Conservation (phyloP, 345 rosid species). For the Salix viminalis region DNA sequence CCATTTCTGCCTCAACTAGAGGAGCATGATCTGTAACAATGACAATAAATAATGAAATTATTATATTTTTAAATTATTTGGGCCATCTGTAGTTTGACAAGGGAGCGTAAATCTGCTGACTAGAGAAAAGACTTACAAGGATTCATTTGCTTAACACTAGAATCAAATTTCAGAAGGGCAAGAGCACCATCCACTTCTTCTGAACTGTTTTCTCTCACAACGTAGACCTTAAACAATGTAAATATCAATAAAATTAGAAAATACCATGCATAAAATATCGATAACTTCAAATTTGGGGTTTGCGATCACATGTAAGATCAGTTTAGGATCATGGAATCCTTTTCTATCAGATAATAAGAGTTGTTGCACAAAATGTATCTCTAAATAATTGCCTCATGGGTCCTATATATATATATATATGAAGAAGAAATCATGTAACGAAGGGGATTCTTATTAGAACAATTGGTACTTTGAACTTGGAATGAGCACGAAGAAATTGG, state of each 20-base stretch:
- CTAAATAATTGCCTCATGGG: not conserved
- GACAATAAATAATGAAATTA: not conserved
- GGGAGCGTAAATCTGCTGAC: not conserved
- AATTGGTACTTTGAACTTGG: too few species aligned
- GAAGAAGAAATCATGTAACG: not conserved
- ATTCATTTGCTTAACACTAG: conserved; percentile 2
- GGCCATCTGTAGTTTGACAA: not conserved
- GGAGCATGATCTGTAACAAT: not conserved
- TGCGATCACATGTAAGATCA: too few species aligned
- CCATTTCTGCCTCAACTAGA: conserved; percentile 2
- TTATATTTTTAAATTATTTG: not conserved
- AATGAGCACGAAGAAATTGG: too few species aligned
- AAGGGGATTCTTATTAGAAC: too few species aligned
- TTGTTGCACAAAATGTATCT: not conserved
- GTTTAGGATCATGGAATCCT: not conserved
- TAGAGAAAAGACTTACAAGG: conserved; percentile 17
- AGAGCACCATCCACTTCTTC: conserved; percentile 39
- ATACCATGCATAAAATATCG: not conserved
- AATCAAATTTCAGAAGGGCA: conserved; percentile 30
- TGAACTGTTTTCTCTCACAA: conserved; percentile 26
- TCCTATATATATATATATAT: not conserved
- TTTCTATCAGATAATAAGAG: not conserved
- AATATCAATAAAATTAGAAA: not conserved
- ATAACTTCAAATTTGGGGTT: not conserved
- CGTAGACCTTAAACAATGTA: conserved; percentile 31